Evolutionary conservation across 225 moss, liverwort and hornwort genomes (phyloP).

Genomic region (Thuidium tamariscinum): DNA sequence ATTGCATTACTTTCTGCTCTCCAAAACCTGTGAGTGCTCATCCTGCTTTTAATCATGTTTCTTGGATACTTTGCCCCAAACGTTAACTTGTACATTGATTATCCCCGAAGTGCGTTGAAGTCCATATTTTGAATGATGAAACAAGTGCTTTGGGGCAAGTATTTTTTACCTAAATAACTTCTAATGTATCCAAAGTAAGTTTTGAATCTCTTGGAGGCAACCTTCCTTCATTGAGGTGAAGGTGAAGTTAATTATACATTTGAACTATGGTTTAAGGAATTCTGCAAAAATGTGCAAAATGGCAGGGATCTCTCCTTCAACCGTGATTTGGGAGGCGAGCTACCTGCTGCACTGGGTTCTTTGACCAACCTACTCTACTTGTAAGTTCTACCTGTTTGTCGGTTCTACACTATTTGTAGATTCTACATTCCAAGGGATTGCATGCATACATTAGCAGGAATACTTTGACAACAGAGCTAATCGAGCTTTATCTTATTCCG

Average conservation of each 20-base stretch:
- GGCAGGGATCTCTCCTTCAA: conserved; percentile 27
- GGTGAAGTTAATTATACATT: too few species aligned
- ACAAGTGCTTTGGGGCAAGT: neutral
- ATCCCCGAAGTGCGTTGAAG: neutral
- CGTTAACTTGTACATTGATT: neutral
- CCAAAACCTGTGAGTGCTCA: neutral
- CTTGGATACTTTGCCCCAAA: neutral
- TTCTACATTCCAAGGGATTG: neutral
- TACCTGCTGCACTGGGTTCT: conserved; percentile 6
- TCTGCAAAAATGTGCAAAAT: neutral
- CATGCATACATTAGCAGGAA: neutral
- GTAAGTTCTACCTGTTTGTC: neutral
- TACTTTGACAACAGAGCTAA: neutral
- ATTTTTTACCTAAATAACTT: neutral
- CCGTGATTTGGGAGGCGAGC: neutral
- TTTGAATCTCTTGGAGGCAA: neutral
- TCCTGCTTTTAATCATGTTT: neutral
- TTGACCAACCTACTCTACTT: neutral
- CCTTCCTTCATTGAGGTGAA: neutral
- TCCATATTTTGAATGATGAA: neutral
- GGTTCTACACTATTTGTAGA: neutral
- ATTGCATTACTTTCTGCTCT: conserved; percentile 18
- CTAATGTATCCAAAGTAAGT: neutral
- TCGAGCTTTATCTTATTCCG: neutral
- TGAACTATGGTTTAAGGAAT: neutral